Evolutionary conservation across 768 basidiomycete genomes (phyloP).

Genomic region (button mushroom (Agaricus bisporus)): DNA sequence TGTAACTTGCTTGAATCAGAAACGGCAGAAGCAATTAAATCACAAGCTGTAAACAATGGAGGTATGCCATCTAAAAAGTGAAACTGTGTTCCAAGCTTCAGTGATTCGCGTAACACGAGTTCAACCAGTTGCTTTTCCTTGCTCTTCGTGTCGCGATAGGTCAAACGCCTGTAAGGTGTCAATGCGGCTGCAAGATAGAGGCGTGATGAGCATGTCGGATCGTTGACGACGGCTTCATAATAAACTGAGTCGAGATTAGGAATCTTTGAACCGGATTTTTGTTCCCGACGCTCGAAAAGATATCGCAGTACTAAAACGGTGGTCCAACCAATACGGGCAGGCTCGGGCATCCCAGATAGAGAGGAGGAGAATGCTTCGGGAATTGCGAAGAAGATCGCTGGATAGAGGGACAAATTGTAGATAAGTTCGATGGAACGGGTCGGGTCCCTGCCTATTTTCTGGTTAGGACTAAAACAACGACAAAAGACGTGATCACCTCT

Average conservation of each 20-base stretch:
- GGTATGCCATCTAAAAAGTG: conserved; percentile 77
- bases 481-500: conserved; percentile 42
- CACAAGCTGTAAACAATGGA: conserved; percentile 50
- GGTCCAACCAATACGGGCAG: conserved; percentile 39
- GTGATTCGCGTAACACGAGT: conserved; percentile 71
- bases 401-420: conserved; percentile 62
- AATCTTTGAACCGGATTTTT: conserved; percentile 22
- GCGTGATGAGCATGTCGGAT: conserved; percentile 41
- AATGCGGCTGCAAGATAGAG: conserved; percentile 77
- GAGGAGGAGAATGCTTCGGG: conserved; percentile 35
- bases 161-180: conserved; percentile 60
- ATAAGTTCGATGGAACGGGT: conserved; percentile 72
- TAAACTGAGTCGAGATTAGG: conserved; percentile 43
- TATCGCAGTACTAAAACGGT: conserved; percentile 54
- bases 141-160: conserved; percentile 59
- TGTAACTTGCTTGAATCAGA: conserved; percentile 21
- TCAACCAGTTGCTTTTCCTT: conserved; percentile 54
- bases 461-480: neutral
- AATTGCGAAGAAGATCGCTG: conserved; percentile 53
- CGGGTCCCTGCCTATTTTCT: conserved; percentile 60
- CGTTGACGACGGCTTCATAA: conserved; percentile 29
- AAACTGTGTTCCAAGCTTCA: conserved; percentile 77
- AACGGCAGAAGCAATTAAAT: conserved; percentile 17
- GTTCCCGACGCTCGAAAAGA: conserved; percentile 26
- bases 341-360: conserved; percentile 38